Base-by-base conservation (phyloP, 2,329 filamentous ascomycete species). In the Pezicula carpinea region DNA sequence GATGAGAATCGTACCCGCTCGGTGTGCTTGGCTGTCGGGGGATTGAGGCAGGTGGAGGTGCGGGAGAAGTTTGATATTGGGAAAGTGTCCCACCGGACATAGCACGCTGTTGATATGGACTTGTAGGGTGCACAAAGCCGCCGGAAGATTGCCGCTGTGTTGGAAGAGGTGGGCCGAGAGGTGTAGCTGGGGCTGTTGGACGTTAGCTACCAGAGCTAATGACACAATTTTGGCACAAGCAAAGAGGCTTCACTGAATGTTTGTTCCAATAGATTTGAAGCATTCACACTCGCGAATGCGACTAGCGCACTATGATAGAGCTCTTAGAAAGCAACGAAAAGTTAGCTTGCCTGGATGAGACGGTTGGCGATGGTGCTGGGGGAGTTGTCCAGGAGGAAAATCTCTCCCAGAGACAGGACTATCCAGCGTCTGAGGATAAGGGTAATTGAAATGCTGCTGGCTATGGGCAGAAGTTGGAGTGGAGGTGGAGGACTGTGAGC, bases 381-480 rank as follows among this genome's bases (percentile, higher is more conserved):
- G 47, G 43, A 59, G 51, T 46, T 59, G 58, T 38, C 52, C 46
- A 5, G 51, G 53, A 3, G 59, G 56, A 26, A 55, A 58, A 19
- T 55, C 52, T 35, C 33, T 52, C 14, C 50, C 44, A 34, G 54
- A 51, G 17, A 58, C 49, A 72, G 80, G 80, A 55, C 79, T 83
- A 33, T 71, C 72, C 51, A 79, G 76, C 19, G 61, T 6, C 6
- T 29, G 26, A 11, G 26, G 64, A 53, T 75, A 78, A 22, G 74
- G 69, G 46, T 67, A 63, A 11, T 73, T 73, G 55, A 74, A 79
- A 7, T 72, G 71, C 39, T 75, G 75, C 62, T 82, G 79, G 58
- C 75, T 77, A 39, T 82, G 79, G 14, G 79, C 75, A 33, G 79
- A 82, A 6, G 77, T 81, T n/a, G 79, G 79, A 31, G 80, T 83